Conservation (phyloP, 495 filamentous ascomycete genomes). For the Talaromyces ruber region DNA sequence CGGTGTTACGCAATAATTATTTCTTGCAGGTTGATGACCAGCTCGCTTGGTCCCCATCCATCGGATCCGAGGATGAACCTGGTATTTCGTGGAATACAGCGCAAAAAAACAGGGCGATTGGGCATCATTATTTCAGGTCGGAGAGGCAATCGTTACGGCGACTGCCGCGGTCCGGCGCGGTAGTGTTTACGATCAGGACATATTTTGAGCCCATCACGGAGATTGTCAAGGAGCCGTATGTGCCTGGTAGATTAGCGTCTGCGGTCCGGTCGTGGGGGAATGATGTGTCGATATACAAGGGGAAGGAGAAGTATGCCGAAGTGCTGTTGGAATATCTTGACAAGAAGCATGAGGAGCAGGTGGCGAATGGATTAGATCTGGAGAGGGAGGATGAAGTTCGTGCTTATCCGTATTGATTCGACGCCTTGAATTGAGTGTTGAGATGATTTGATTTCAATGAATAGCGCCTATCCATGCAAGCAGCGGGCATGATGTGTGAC, state of each 20-base stretch:
- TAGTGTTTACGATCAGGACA: conserved; percentile 75
- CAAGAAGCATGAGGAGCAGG: conserved; percentile 67
- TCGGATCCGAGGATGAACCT: conserved; percentile 62
- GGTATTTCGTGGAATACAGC: conserved; percentile 66
- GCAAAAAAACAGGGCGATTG: conserved; percentile 66
- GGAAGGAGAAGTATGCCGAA: conserved; percentile 68
- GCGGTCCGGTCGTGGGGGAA: conserved; percentile 79
- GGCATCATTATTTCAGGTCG: conserved; percentile 69
- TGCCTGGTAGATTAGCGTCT: conserved; percentile 63
- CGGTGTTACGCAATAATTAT: conserved; percentile 63
- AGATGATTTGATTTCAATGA: not conserved
- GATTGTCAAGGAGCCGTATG: conserved; percentile 58
- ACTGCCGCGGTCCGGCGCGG: conserved; percentile 62
- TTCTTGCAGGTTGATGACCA: conserved; percentile 73
- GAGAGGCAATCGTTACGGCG: conserved; percentile 72
- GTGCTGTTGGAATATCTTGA: conserved; percentile 81
- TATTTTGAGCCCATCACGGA: conserved; percentile 66
- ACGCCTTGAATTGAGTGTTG: not conserved
- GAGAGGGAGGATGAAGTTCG: conserved; percentile 53
- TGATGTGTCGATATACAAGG: conserved; percentile 79
- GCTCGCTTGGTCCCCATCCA: conserved; percentile 63
- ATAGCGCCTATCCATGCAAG: not conserved
- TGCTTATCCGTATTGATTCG: conserved; percentile 31
- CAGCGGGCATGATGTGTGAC: not conserved
- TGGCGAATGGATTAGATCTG: conserved; percentile 52